Conservation (phyloP, 352 stramenopile genomes). For the Globisporangium cylindrosporum region DNA sequence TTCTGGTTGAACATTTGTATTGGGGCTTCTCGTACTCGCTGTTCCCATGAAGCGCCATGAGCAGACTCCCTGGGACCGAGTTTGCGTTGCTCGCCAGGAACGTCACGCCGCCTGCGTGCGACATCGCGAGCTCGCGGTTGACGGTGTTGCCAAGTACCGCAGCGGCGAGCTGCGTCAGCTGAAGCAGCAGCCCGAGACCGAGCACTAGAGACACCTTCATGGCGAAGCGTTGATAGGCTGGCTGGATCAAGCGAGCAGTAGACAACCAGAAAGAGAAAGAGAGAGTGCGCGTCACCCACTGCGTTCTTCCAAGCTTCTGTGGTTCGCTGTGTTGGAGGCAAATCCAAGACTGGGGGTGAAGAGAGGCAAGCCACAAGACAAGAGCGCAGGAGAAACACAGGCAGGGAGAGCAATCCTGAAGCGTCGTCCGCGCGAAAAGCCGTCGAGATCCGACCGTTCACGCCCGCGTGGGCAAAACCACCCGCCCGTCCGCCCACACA, state of each 20-base stretch:
- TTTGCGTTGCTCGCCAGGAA: slow-evolving; percentile 21
- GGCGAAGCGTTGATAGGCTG: neutral
- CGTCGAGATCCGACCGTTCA: neutral
- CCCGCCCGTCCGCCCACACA: neutral
- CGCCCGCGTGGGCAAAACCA: slow-evolving; percentile 1
- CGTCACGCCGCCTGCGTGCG: slow-evolving; percentile 15
- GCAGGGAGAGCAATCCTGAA: no score
- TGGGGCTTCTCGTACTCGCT: neutral
- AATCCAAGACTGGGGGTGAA: slow-evolving; percentile 6
- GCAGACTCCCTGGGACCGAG: slow-evolving; percentile 12
- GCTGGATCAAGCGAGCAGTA: neutral
- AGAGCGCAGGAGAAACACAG: neutral
- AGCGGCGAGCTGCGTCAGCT: slow-evolving; percentile 11
- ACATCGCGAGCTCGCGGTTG: slow-evolving; percentile 20
- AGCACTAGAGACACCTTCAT: slow-evolving; percentile 16
- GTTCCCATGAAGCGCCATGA: slow-evolving; percentile 1
- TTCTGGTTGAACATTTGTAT: slow-evolving; percentile 1
- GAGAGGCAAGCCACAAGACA: neutral
- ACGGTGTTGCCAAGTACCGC: neutral
- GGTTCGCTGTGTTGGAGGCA: slow-evolving; percentile 1
- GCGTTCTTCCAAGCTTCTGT: neutral
- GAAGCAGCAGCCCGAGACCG: slow-evolving; percentile 10
- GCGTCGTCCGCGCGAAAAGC: neutral
- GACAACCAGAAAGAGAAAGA: neutral
- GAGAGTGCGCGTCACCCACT: neutral